A percentile compares a stretch with the other conserved stretches of the same genome.
These are phyloP conservation scores for Cryptococcus sp. DNA, from an alignment of 1,284 basidiomycete genomes.

Conservation along the genomic window DNA sequence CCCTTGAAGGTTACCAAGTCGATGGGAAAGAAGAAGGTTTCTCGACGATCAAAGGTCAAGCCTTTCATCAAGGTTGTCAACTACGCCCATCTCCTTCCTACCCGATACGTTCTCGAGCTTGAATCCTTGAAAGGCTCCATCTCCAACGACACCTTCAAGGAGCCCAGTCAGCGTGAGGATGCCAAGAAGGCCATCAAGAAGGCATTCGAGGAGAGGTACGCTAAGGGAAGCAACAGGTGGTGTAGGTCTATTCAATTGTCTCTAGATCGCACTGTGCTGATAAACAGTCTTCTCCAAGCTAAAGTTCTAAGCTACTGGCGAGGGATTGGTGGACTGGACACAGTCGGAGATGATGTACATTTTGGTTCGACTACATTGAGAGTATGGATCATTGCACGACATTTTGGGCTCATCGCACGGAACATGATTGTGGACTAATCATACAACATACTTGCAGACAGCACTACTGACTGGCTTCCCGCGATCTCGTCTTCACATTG, in stretches of 20 bases:
- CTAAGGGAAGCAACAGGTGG: constrained; percentile 89
- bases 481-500: no score
- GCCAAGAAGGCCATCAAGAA: constrained; percentile 96
- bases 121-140: constrained; percentile 85
- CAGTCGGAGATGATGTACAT: constrained; percentile 1
- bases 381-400: constrained; percentile 2
- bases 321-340: neutral
- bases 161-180: constrained; percentile 85
- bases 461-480: no score
- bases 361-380: neutral
- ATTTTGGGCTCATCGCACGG: no score
- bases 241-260: constrained; percentile 44
- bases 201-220: constrained; percentile 87
- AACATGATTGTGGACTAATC: no score
- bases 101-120: constrained; percentile 91
- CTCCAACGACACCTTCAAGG: constrained; percentile 84
- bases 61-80: constrained; percentile 98
- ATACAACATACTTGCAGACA: no score
- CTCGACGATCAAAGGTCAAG: constrained; percentile 89
- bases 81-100: constrained; percentile 96
- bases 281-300: constrained; percentile 36
- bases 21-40: constrained; percentile 92
- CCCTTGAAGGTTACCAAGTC: constrained; percentile 91
- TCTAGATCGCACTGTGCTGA: neutral
- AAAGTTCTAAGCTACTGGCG: constrained; percentile 25